A percentile compares a stretch with the other conserved stretches of the same genome.
These are phyloP conservation scores for Ceratobasidium sp. DNA, from an alignment of 1,284 basidiomycete genomes.

Conservation along the genomic window DNA sequence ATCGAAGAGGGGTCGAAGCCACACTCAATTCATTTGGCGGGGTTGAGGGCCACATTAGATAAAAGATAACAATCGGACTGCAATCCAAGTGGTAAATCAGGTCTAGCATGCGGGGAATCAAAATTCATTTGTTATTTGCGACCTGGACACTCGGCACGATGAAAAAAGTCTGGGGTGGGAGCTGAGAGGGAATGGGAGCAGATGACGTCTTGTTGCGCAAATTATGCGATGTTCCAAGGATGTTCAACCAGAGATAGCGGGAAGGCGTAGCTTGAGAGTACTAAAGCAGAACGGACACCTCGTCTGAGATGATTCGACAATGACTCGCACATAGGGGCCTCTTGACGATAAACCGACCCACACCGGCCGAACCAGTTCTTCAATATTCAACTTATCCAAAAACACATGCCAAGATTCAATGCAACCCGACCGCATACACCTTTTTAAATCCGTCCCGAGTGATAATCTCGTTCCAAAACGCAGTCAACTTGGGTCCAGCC, in stretches of 20 bases:
- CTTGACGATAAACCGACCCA: neutral
- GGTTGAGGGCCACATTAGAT: constrained; percentile 4
- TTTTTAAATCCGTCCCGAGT: constrained; percentile 58
- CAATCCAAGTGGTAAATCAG: neutral
- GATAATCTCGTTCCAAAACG: constrained; percentile 59
- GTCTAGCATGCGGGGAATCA: constrained; percentile 32
- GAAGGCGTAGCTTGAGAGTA: neutral
- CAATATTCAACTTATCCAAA: neutral
- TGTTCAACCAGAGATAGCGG: too few relatives aligned
- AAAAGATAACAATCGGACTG: constrained; percentile 8
- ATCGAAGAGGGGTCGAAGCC: neutral
- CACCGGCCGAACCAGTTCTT: neutral
- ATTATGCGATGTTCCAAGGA: neutral
- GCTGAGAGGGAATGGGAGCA: neutral
- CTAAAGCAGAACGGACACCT: neutral
- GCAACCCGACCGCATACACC: constrained; percentile 51
- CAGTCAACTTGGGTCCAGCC: constrained; percentile 55
- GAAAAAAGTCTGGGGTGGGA: neutral
- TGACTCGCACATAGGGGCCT: neutral
- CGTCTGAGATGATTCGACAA: neutral
- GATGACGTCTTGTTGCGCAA: constrained; percentile 2
- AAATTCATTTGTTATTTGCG: constrained; percentile 23
- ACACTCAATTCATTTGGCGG: constrained; percentile 13
- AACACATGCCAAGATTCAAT: constrained; percentile 11
- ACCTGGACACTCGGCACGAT: neutral